Evolutionary conservation across 225 moss, liverwort and hornwort species (phyloP), one percentile per base, ranked within the genome.

Genomic region (Ulota crispa): DNA sequence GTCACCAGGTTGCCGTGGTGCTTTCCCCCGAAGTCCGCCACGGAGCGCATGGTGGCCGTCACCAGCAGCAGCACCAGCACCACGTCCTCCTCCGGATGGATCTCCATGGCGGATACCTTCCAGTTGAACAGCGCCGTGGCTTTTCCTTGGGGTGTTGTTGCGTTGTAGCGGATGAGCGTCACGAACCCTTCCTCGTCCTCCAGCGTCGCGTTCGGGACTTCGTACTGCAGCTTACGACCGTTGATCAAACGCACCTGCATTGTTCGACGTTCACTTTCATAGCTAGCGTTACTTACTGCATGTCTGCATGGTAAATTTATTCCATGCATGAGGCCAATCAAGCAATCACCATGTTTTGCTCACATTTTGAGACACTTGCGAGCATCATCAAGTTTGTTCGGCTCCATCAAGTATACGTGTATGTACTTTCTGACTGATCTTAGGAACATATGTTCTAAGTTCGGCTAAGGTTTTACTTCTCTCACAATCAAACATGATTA

Each of bases 71-170:
- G 91, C 3, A 96, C 94, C 1, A 96, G 89, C 7, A 89, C 39
- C n/a, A 90, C 91, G 78, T 93, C 89, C 71, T 96, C 96, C 67
- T 96, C 94, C 0, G 93, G 90, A 70, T 94, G 90, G 24, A 94
- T 86, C 85, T 96, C 96, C 96, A 96, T 92, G 0, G 92, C 94
- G 0, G 93, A 93, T 1, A 91, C 89, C 56, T 88, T 90, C 94
- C 94, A 96, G 80, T 93, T 96, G 83, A 94, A 93, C 21, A 96
- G 75, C 18, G 96, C 96, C 0, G 96, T 96, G 7, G 96, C 96
- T 68, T 96, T 96, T 3, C 96, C 96, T 75, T 89, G 93, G 3
- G 96, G 96, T 19, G 88, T 84, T 50, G 92, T 87, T 13, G 87
- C 87, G 27, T 93, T 76, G 79, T 96, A 90, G 65, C 96, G 96